Evolutionary conservation across 1,139 yeast genomes (phyloP).

Genomic region (Hyphopichia buzzinii): DNA sequence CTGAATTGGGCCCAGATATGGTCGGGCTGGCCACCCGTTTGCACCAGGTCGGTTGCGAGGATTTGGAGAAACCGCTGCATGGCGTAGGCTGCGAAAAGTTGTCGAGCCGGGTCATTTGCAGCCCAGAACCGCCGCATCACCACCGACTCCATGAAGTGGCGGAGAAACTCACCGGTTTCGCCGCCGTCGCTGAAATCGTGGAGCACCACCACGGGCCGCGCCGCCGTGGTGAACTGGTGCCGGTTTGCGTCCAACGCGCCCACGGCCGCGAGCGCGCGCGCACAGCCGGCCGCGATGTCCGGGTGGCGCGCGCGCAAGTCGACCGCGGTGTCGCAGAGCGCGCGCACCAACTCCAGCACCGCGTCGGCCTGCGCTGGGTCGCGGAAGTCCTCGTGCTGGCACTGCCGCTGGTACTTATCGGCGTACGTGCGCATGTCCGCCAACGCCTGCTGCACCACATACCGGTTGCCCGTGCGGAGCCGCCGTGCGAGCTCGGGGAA

Average conservation of each 20-base stretch:
- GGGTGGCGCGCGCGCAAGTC: constrained; percentile 51
- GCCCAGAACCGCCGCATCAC: constrained; percentile 85
- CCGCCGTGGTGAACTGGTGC: constrained; percentile 47
- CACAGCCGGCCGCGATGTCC: constrained; percentile 56
- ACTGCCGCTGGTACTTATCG: constrained; percentile 43
- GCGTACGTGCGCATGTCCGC: constrained; percentile 61
- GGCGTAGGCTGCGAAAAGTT: constrained; percentile 79
- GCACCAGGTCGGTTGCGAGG: no score
- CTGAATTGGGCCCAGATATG: constrained; percentile 62
- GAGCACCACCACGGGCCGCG: constrained; percentile 47
- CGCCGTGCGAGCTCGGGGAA: constrained; percentile 55
- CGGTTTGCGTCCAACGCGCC: constrained; percentile 78
- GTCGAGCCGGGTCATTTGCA: constrained; percentile 82
- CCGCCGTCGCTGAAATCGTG: constrained; percentile 59
- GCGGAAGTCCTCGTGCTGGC: constrained; percentile 39
- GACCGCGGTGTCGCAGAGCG: constrained; percentile 59
- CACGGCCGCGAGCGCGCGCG: constrained; percentile 68
- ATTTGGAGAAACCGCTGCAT: constrained; percentile 82
- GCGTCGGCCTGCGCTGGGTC: constrained; percentile 28
- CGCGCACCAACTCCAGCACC: constrained; percentile 48
- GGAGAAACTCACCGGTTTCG: constrained; percentile 65
- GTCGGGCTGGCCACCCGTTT: constrained; percentile 31
- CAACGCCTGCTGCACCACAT: constrained; percentile 77
- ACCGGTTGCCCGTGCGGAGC: constrained; percentile 64
- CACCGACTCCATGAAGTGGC: constrained; percentile 62